Evolutionary conservation across 1,284 basidiomycete genomes (phyloP).

Genomic region (Apiotrichum laibachii): DNA sequence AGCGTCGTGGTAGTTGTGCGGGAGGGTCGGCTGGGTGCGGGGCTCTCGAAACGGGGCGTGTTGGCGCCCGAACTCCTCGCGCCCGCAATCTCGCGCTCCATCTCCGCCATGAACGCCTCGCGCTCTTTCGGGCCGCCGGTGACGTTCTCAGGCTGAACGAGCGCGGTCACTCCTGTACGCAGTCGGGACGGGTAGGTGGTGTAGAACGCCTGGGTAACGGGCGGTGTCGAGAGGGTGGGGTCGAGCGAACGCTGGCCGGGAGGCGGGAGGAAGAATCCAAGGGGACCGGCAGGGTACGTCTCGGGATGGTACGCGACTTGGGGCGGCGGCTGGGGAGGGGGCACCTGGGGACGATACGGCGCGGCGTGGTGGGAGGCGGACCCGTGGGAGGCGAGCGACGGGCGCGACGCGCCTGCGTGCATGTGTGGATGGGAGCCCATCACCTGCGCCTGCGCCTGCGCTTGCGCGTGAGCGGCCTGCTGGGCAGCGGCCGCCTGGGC

Average conservation of each 20-base stretch:
- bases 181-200: constrained; percentile 88
- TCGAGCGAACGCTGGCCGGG: constrained; percentile 43
- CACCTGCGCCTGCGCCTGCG: constrained; percentile 1
- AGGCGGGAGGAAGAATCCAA: constrained; percentile 42
- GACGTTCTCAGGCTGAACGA: constrained; percentile 79
- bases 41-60: constrained; percentile 41
- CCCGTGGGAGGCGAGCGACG: background rate
- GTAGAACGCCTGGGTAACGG: constrained; percentile 64
- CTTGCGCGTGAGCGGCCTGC: constrained; percentile 1
- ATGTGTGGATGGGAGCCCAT: background rate
- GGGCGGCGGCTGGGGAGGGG: constrained; percentile 10
- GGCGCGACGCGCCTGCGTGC: background rate
- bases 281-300: constrained; percentile 35
- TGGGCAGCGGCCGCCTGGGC: background rate
- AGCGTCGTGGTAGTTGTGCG: constrained; percentile 40
- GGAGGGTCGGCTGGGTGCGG: constrained; percentile 21
- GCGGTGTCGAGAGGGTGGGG: constrained; percentile 31
- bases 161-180: constrained; percentile 81
- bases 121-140: constrained; percentile 52
- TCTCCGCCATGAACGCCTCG: constrained; percentile 39
- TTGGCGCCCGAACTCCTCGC: constrained; percentile 22
- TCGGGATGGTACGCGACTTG: constrained; percentile 6
- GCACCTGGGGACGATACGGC: background rate
- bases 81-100: constrained; percentile 32
- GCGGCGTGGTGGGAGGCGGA: background rate